Evolutionary conservation across 2,329 filamentous ascomycete species (phyloP), one percentile per base, ranked within the genome.

Genomic region (Beauveria brongniartii): DNA sequence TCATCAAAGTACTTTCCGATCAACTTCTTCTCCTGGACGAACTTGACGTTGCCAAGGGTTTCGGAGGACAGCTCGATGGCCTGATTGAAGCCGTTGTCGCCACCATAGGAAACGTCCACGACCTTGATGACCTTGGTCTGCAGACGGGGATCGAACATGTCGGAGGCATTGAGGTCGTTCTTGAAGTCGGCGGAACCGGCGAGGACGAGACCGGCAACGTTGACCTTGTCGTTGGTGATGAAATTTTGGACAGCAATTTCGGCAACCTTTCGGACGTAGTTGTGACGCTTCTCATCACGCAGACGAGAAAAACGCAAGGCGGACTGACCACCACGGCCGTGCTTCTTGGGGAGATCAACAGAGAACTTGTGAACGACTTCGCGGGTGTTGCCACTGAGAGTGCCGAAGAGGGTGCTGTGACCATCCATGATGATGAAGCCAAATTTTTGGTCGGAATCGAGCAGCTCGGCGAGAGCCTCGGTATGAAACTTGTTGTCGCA

Each of bases 401-500:
- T 99, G 70, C 94, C 94, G 69, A 99, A 99, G 34, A 99, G 86
- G 48, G 94, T 91, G 69, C 94, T 95, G 78, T 99, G 99, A 80
- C 94, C 94, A 74, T 99, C 94, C 94, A 99, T 99, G 79, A 99
- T 88, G 76, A 99, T 99, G 80, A 99, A 99, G 60, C 94, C 94
- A 69, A 99, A 99, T 78, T 96, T 97, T 78, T 97, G 94, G 75
- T 99, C 94, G 20, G 93, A 97, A 79, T 99, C 94, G 67, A 99
- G 88, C 71, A 99, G 85, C 80, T 99, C 94, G 67, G 92, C 94
- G 67, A 99, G 81, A 20, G 94, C 93, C 78, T 99, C 94, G 62
- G 94, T 99, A 75, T 99, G 94, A 78, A 99, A 99, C 74, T 99
- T 99, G 83, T 99, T 99, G 86, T 99, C 94, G 80, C 94, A 99